Evolutionary conservation across 306 rosid genomes (phyloP).

Genomic region (Acacia crassicarpa): DNA sequence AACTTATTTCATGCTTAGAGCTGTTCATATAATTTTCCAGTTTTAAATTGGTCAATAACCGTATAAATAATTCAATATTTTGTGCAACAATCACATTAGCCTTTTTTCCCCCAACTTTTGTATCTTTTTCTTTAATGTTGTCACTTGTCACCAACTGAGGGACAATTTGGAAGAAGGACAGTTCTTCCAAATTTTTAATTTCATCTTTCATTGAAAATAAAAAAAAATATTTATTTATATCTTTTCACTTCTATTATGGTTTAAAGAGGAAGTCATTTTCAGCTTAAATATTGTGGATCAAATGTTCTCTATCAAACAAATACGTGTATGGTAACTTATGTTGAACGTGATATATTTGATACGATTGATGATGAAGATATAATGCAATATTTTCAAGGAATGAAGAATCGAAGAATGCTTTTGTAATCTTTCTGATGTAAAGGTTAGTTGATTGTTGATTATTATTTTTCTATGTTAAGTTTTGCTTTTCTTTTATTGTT

Average conservation of each 20-base stretch:
- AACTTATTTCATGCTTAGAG: neutral
- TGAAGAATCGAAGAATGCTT: too few relatives aligned
- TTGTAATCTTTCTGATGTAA: too few relatives aligned
- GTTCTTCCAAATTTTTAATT: neutral
- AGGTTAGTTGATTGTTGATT: too few relatives aligned
- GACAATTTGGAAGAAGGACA: neutral
- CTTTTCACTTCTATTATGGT: neutral
- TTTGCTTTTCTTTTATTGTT: too few relatives aligned
- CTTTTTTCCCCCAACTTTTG: neutral
- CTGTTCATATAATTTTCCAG: constrained; percentile 15
- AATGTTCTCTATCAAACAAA: neutral
- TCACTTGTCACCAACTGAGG: neutral
- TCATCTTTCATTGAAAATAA: neutral
- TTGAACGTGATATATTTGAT: too few relatives aligned
- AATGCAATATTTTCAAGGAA: too few relatives aligned
- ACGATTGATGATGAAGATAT: too few relatives aligned
- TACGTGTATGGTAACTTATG: too few relatives aligned
- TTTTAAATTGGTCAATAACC: neutral
- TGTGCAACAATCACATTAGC: neutral
- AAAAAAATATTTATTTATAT: neutral
- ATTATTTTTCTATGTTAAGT: too few relatives aligned
- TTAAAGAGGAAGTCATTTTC: neutral
- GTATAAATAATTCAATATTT: neutral
- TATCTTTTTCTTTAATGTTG: neutral
- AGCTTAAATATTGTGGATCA: neutral